Evolutionary conservation across 768 basidiomycete species (phyloP).

Genomic region (Lactarius hengduanensis): DNA sequence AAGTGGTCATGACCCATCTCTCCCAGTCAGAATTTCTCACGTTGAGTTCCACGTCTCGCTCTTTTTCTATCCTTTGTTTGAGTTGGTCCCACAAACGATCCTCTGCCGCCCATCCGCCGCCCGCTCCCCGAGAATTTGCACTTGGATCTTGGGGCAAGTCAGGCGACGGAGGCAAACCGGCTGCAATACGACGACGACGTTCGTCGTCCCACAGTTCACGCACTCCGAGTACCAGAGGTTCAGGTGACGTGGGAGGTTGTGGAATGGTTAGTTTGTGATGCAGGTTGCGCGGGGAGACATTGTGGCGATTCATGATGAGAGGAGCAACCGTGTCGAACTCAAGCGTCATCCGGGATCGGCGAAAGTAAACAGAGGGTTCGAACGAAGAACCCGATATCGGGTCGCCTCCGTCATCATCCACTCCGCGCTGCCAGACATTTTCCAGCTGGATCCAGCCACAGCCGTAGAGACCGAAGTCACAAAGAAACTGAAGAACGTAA

Average conservation of each 20-base stretch:
- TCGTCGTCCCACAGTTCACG: conserved; percentile 98
- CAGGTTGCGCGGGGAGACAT: conserved; percentile 59
- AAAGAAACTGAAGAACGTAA: conserved; percentile 88
- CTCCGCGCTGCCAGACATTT: conserved; percentile 60
- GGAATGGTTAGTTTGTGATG: conserved; percentile 68
- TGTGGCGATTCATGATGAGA: conserved; percentile 83
- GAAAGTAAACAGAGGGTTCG: conserved; percentile 55
- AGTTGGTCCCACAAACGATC: conserved; percentile 76
- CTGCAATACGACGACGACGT: conserved; percentile 62
- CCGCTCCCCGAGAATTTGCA: conserved; percentile 55
- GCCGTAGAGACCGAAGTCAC: conserved; percentile 92
- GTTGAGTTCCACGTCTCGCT: conserved; percentile 36
- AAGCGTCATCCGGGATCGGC: conserved; percentile 66
- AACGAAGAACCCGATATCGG: conserved; percentile 40
- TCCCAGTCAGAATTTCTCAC: conserved; percentile 53
- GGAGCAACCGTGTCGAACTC: conserved; percentile 83
- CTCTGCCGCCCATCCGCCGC: conserved; percentile 70
- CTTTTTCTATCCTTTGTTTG: conserved; percentile 54
- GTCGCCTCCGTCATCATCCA: conserved; percentile 33
- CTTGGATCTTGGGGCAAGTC: conserved; percentile 69
- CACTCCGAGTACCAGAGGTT: conserved; percentile 83
- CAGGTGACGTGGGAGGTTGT: conserved; percentile 47
- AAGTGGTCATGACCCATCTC: conserved; percentile 77
- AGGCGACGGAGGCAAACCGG: conserved; percentile 71
- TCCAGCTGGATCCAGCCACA: conserved; percentile 85